Conservation (phyloP, 2,329 filamentous ascomycete species). For the Fusarium sp. region DNA sequence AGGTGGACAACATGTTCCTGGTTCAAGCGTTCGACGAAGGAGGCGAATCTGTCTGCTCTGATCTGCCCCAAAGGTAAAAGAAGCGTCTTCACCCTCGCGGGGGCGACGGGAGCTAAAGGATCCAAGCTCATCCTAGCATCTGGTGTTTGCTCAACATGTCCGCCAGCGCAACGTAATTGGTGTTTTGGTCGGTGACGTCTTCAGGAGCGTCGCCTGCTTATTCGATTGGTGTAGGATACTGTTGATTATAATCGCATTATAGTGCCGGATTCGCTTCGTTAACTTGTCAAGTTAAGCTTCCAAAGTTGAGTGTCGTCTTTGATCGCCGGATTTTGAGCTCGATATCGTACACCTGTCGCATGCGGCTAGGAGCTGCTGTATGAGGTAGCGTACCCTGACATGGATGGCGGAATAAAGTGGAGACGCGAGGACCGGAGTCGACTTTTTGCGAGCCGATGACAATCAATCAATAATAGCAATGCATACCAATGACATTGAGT, state of each 20-base stretch:
- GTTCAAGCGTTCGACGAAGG: slow-evolving; percentile 83
- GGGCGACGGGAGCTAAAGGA: slow-evolving; percentile 89
- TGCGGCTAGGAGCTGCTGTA: slow-evolving; percentile 47
- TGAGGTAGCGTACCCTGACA: slow-evolving; percentile 34
- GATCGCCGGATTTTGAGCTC: slow-evolving; percentile 35
- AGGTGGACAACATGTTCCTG: slow-evolving; percentile 85
- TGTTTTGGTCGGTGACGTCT: slow-evolving; percentile 36
- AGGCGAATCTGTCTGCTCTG: slow-evolving; percentile 81
- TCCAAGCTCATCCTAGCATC: slow-evolving; percentile 84
- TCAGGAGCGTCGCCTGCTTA: slow-evolving; percentile 23
- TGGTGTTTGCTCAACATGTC: slow-evolving; percentile 54
- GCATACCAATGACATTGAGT: slow-evolving; percentile 18
- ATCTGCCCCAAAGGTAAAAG: slow-evolving; percentile 90
- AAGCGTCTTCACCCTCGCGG: slow-evolving; percentile 89
- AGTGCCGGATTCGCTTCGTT: slow-evolving; percentile 9
- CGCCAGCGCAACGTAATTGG: slow-evolving; percentile 37
- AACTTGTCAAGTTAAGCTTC: slow-evolving; percentile 14
- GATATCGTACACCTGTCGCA: slow-evolving; percentile 50
- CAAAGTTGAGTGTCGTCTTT: slow-evolving; percentile 16
- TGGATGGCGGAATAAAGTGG: slow-evolving; percentile 41
- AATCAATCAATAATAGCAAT: not conserved
- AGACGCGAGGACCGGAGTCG: slow-evolving; percentile 40
- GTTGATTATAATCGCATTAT: slow-evolving; percentile 37
- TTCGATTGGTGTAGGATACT: slow-evolving; percentile 8
- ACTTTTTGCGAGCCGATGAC: slow-evolving; percentile 49